Conservation (phyloP, 2,329 filamentous ascomycete genomes). For the Emericellopsis cladophorae region DNA sequence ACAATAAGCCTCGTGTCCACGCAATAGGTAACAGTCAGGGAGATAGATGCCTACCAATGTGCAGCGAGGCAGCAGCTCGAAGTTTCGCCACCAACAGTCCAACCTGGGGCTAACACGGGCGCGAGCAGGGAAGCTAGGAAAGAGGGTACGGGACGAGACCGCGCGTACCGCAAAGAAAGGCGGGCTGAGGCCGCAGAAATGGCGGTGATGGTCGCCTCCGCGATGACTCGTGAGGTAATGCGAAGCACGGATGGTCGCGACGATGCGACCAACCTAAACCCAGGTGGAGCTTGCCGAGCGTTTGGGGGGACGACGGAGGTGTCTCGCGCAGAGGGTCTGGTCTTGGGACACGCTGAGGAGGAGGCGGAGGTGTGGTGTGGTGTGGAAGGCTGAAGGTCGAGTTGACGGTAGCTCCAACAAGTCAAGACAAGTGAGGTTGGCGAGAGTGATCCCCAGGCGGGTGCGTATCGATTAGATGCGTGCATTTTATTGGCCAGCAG, state of each 20-base stretch:
- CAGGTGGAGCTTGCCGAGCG: neutral
- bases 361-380: too few species aligned
- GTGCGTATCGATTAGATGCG: too few species aligned
- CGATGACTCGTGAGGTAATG: slow-evolving; percentile 1
- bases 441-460: too few species aligned
- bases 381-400: too few species aligned
- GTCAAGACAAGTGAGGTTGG: too few species aligned
- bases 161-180: slow-evolving; percentile 1
- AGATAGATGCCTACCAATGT: neutral
- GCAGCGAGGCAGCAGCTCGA: neutral
- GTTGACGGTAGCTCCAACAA: too few species aligned
- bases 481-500: too few species aligned
- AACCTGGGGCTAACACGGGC: neutral
- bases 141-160: slow-evolving; percentile 1
- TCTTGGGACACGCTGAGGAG: too few species aligned
- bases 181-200: neutral
- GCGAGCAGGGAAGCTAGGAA: neutral
- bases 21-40: neutral
- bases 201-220: neutral
- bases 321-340: too few species aligned
- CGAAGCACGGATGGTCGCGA: neutral
- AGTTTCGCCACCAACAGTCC: neutral
- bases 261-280: neutral
- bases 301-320: too few species aligned
- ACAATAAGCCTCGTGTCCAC: neutral